These are phyloP conservation scores for Rheum nobile DNA, from an alignment of 148 eudicot species.

Conservation along the genomic window DNA sequence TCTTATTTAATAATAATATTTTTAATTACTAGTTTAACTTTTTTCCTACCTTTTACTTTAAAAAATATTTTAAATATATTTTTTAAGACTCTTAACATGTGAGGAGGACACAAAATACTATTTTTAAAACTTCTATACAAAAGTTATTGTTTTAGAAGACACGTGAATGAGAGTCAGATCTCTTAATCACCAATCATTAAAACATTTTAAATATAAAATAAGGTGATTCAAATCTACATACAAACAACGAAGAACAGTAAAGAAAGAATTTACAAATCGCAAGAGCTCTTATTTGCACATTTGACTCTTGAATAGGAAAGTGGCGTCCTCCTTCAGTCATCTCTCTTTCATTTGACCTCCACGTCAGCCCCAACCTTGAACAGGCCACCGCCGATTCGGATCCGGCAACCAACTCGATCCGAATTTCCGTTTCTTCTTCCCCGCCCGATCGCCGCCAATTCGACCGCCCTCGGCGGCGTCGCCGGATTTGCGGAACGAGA, in stretches of 20 bases:
- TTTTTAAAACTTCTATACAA: too few species aligned
- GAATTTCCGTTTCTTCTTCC: conserved; percentile 14
- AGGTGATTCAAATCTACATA: background rate
- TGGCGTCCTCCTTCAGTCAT: background rate
- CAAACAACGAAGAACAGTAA: background rate
- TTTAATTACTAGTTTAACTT: too few species aligned
- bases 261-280: background rate
- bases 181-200: too few species aligned
- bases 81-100: too few species aligned
- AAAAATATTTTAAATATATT: too few species aligned
- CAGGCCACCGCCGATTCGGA: conserved; percentile 33
- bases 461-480: background rate
- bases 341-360: background rate
- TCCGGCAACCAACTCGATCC: conserved; percentile 27
- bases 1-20: too few species aligned
- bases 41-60: too few species aligned
- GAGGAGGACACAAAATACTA: too few species aligned
- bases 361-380: conserved; percentile 29
- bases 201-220: too few species aligned
- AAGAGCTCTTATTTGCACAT: background rate
- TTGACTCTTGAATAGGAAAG: background rate
- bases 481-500: conserved; percentile 13
- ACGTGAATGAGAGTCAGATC: too few species aligned
- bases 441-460: background rate
- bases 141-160: too few species aligned